Conservation (phyloP, 805 yeast genomes). For the Wickerhamiella spandovensis region DNA sequence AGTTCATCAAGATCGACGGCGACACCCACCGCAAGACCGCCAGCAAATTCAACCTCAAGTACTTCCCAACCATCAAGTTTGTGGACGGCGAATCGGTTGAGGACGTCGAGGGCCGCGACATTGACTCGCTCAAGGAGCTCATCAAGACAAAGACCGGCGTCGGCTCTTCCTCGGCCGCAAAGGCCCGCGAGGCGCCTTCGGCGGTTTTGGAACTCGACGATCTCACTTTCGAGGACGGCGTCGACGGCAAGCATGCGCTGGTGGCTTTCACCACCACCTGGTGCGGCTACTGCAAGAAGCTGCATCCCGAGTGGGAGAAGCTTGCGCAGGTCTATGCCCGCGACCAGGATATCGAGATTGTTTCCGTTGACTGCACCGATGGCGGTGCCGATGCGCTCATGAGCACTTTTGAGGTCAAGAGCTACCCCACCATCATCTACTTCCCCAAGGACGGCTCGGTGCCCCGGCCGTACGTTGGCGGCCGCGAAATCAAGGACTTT, state of each 20-base stretch:
- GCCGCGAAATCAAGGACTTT: constrained; percentile 37
- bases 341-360: constrained; percentile 31
- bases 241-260: constrained; percentile 29
- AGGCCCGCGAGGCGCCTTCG: constrained; percentile 2
- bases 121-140: constrained; percentile 37
- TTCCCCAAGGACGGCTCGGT: constrained; percentile 34
- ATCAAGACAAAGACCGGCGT: constrained; percentile 29
- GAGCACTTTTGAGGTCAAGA: constrained; percentile 30
- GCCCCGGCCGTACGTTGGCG: constrained; percentile 39
- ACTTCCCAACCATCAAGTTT: constrained; percentile 53
- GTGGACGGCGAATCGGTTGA: constrained; percentile 39
- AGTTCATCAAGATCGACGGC: constrained; percentile 45
- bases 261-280: constrained; percentile 46
- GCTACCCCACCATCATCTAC: constrained; percentile 44
- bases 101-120: constrained; percentile 42
- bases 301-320: constrained; percentile 38
- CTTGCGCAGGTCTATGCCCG: constrained; percentile 36
- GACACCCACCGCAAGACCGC: constrained; percentile 41
- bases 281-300: constrained; percentile 45
- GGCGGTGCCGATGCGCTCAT: constrained; percentile 29
- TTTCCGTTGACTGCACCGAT: constrained; percentile 35
- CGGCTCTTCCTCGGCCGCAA: constrained; percentile 11
- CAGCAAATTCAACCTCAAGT: constrained; percentile 38
- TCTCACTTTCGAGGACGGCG: constrained; percentile 31
- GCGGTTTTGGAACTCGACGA: constrained; percentile 24